These are phyloP conservation scores for Diospyros kaki DNA, from an alignment of 148 eudicot species.

Conservation along the genomic window DNA sequence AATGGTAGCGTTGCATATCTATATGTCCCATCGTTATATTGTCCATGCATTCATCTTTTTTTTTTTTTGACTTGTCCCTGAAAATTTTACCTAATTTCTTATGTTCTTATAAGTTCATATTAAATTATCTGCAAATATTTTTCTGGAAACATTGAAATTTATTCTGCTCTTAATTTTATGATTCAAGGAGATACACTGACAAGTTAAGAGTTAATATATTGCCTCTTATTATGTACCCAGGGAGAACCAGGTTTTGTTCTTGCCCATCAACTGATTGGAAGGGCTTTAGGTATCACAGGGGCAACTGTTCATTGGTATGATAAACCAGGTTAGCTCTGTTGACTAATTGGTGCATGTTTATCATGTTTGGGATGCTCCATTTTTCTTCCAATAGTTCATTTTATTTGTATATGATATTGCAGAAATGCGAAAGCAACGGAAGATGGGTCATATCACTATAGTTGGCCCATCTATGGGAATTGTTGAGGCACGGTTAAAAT, in stretches of 20 bases:
- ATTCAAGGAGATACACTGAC: background rate
- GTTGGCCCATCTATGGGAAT: conserved; percentile 70
- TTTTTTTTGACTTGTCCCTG: no score
- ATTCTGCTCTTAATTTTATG: background rate
- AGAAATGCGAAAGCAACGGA: conserved; percentile 90
- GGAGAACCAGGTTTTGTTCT: conserved; percentile 72
- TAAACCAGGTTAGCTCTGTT: conserved; percentile 66
- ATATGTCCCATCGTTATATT: no score
- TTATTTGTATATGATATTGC: conserved; percentile 16
- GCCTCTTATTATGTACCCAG: conserved; percentile 26
- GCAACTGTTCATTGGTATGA: conserved; percentile 76
- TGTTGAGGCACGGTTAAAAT: conserved; percentile 60
- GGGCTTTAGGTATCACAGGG: conserved; percentile 30
- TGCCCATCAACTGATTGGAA: conserved; percentile 61
- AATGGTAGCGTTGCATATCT: no score
- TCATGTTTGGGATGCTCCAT: background rate
- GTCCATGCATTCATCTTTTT: no score
- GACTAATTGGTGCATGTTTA: background rate
- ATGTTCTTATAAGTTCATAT: no score
- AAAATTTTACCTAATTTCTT: no score
- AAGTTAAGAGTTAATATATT: background rate
- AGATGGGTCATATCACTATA: conserved; percentile 90
- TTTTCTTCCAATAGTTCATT: background rate
- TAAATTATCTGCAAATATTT: no score
- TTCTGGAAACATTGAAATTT: background rate